Percentiles rank a stretch among this genome's conserved stretches.
phyloP scores from a whole-genome alignment of 1,284 basidiomycete species.

The Fomitopsis schrenkii region DNA sequence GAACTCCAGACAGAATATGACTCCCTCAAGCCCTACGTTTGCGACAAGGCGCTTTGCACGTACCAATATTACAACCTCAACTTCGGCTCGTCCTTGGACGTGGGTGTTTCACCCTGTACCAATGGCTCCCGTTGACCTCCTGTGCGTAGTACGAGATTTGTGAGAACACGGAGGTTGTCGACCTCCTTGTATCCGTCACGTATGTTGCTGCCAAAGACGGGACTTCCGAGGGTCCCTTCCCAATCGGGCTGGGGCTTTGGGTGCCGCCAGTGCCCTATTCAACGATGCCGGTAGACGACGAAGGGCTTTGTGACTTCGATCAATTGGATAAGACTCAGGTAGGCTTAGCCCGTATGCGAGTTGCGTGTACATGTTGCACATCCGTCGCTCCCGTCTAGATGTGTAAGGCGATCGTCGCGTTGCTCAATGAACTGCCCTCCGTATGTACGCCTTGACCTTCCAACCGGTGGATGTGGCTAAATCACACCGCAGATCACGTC shows the following conservation, averaged over 20 bases:
- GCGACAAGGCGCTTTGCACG: constrained; percentile 51
- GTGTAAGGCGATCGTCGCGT: constrained; percentile 36
- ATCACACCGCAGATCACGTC: constrained; percentile 37
- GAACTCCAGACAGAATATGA: constrained; percentile 47
- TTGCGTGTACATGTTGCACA: not conserved
- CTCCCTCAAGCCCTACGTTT: constrained; percentile 65
- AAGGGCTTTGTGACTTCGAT: constrained; percentile 50
- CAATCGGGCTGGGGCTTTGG: constrained; percentile 51
- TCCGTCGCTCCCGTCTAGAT: constrained; percentile 29
- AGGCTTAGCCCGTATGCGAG: not conserved
- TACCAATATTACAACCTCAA: constrained; percentile 64
- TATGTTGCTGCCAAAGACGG: constrained; percentile 48
- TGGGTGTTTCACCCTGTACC: constrained; percentile 20
- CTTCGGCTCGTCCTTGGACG: constrained; percentile 60
- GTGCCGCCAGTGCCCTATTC: constrained; percentile 29
- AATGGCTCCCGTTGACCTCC: not conserved
- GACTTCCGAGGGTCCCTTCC: constrained; percentile 50
- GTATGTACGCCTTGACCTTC: constrained; percentile 26
- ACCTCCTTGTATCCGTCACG: constrained; percentile 58
- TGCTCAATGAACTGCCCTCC: constrained; percentile 46
- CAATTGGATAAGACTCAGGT: constrained; percentile 33
- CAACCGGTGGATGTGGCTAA: not conserved
- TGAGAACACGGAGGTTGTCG: constrained; percentile 52
- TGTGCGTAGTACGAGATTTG: constrained; percentile 53
- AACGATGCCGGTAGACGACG: constrained; percentile 8